Base-by-base conservation (phyloP, 805 yeast genomes). In the Starmerella etchellsii region DNA sequence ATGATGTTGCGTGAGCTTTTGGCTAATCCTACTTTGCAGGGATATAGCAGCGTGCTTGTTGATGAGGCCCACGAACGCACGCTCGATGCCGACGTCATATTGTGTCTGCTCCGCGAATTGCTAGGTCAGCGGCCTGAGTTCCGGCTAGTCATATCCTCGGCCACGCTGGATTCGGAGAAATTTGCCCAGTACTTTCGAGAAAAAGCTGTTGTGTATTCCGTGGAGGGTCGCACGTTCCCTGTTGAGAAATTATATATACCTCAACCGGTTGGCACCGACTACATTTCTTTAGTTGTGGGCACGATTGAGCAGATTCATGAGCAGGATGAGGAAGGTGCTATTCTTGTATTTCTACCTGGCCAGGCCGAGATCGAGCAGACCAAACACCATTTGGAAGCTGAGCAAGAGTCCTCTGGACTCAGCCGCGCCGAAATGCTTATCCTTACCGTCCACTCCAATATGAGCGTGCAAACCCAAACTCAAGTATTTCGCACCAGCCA, bases 31-130 rank as follows among this genome's bases (percentile, higher is more conserved):
- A 63, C 66, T 21, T 73, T 91, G 73, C 66, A 69, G 13, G 70
- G 65, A 44, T 91, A 91, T 55, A 75, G 93, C 0, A 91, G 81
- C 2, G 74, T 91, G 2, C 82, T 91, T 85, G 66, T 91, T 43
- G 98, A 91, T 63, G 98, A 88, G 60, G 97, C 97, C 0, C 98
- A 91, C 64, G 98, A 91, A 61, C 69, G 98, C 54, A 88, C 97
- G 1, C 71, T 91, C 22, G 83, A 93, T 0, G 91, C 97, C 0
- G 98, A 91, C 66, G 78, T 91, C 20, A 63, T 88, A 15, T 81
- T 91, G 64, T 94, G 94, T 0, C 66, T 91, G 29, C 62, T 91
- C 44, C 79, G 83, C 52, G 73, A 76, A 41, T 88, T 94, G 2
- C 78, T 83, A 0, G 44, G 58, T 3, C 64, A 65, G 40, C 71